Percentiles rank a stretch among this genome's conserved stretches.
Evolutionary conservation across 768 basidiomycete species (phyloP).

Genomic region (Pilatotrama ljubarskyi): DNA sequence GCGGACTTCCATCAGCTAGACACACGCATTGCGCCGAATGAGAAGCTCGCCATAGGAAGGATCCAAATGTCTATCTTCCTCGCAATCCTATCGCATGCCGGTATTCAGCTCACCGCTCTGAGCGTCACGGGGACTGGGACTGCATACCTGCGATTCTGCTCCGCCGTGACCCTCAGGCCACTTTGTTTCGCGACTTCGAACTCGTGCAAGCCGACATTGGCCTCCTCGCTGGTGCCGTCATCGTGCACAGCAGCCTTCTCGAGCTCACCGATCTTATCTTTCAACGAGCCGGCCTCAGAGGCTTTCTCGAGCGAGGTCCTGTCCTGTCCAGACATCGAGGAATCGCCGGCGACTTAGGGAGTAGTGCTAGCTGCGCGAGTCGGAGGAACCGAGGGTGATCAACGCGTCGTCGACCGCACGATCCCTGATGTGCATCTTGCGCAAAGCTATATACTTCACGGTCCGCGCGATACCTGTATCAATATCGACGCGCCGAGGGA

Average conservation of each 20-base stretch:
- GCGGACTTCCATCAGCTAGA: too few relatives aligned
- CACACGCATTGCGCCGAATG: too few relatives aligned
- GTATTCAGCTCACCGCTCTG: background rate
- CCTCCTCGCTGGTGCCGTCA: slow-evolving; percentile 8
- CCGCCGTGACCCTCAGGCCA: slow-evolving; percentile 9
- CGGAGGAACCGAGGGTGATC: background rate
- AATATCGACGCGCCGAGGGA: background rate
- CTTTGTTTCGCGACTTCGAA: slow-evolving; percentile 19
- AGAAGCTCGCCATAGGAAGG: slow-evolving; percentile 23
- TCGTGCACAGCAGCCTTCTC: background rate
- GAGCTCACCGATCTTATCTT: background rate
- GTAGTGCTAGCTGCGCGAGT: too few relatives aligned
- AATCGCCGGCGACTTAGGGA: too few relatives aligned
- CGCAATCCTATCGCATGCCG: slow-evolving; percentile 10
- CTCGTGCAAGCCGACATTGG: slow-evolving; percentile 19
- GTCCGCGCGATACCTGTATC: background rate
- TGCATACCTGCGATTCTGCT: slow-evolving; percentile 6
- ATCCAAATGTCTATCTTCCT: slow-evolving; percentile 33
- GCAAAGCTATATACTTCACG: background rate
- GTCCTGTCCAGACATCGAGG: background rate
- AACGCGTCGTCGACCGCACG: too few relatives aligned
- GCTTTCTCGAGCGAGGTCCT: background rate
- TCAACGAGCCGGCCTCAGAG: slow-evolving; percentile 3
- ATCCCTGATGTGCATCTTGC: background rate
- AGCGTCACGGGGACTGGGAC: background rate